These are phyloP conservation scores for Coniochaeta sp. DNA, from an alignment of 2,329 filamentous ascomycete genomes.

Conservation along the genomic window DNA sequence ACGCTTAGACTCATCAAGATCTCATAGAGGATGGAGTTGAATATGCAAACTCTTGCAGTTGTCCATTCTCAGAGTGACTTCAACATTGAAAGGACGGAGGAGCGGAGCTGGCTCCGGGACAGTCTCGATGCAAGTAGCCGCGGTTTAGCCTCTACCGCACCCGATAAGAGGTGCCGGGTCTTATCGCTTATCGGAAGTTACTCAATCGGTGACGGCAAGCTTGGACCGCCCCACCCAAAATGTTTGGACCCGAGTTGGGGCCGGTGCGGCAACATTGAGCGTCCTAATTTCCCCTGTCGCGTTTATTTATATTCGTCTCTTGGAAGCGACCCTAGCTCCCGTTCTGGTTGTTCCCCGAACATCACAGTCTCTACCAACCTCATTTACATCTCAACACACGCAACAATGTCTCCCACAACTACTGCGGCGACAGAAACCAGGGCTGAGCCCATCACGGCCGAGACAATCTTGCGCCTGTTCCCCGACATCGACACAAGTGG, in stretches of 20 bases:
- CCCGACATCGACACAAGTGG: slow-evolving; percentile 71
- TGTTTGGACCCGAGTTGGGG: neutral
- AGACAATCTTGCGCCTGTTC: slow-evolving; percentile 82
- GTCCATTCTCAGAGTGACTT: no score
- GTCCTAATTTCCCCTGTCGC: neutral
- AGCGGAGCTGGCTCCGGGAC: no score
- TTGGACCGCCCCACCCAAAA: neutral
- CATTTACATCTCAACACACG: neutral
- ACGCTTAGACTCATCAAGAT: no score
- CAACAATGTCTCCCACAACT: slow-evolving; percentile 24
- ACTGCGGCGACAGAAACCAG: slow-evolving; percentile 41
- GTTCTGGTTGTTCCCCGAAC: neutral
- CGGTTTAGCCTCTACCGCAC: no score
- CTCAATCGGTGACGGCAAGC: no score
- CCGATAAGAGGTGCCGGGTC: no score
- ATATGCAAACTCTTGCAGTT: no score
- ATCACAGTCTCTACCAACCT: neutral
- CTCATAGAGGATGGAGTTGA: no score
- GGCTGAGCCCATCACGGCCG: slow-evolving; percentile 66
- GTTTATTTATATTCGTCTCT: neutral
- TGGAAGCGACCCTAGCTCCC: neutral
- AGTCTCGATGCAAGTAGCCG: no score
- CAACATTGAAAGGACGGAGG: no score
- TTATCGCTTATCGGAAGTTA: no score
- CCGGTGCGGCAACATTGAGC: neutral